Conservation (phyloP, 177 flowering plant species). For the Tripterygium wilfordii region DNA sequence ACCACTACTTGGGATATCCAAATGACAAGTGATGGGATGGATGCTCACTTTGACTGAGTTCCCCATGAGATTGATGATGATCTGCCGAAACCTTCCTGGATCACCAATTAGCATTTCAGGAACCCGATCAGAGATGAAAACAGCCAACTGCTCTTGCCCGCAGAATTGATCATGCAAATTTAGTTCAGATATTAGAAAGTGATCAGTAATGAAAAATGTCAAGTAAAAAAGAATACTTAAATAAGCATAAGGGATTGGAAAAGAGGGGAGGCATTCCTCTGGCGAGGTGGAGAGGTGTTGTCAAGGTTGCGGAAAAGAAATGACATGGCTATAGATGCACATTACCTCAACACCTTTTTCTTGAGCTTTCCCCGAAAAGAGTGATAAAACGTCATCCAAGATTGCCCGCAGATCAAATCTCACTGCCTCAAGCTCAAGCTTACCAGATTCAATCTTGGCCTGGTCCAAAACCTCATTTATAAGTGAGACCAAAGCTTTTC, state of each 20-base stretch:
- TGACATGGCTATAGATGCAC: not conserved
- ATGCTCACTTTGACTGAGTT: conserved; percentile 84
- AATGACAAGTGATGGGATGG: no score
- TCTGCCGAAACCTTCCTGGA: conserved; percentile 93
- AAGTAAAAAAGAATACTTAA: not conserved
- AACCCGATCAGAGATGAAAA: conserved; percentile 73
- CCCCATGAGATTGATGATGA: conserved; percentile 91
- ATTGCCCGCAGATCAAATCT: conserved; percentile 64
- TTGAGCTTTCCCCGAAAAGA: conserved; percentile 90
- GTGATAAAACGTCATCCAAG: conserved; percentile 83
- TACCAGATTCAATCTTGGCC: conserved; percentile 95
- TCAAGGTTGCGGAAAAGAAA: not conserved
- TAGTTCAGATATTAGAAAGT: conserved; percentile 5
- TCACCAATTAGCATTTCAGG: conserved; percentile 83
- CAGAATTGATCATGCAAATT: conserved; percentile 6
- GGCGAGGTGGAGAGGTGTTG: no score
- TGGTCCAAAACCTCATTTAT: conserved; percentile 94
- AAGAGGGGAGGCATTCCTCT: not conserved
- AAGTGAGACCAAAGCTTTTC: conserved; percentile 81
- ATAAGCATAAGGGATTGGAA: not conserved
- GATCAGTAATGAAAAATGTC: not conserved
- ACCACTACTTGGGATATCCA: no score
- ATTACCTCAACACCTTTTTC: conserved; percentile 65
- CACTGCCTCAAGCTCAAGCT: conserved; percentile 90
- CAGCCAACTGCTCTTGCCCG: conserved; percentile 65